phyloP scores from a whole-genome alignment of 148 eudicot species.

The Fagopyrum tataricum region DNA sequence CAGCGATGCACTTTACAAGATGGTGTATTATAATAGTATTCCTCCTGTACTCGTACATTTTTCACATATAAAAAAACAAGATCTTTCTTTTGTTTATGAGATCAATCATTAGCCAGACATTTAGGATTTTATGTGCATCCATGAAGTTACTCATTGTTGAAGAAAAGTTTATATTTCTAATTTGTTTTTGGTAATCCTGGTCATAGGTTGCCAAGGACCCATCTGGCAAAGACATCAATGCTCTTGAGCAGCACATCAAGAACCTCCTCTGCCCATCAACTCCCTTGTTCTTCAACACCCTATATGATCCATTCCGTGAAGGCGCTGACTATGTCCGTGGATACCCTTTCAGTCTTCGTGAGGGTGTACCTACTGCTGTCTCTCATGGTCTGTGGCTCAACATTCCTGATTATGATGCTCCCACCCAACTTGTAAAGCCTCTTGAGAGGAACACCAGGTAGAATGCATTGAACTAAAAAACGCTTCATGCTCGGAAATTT shows the following conservation, averaged over 20 bases:
- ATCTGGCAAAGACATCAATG: conserved; percentile 49
- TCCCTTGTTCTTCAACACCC: conserved; percentile 60
- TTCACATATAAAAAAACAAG: not conserved
- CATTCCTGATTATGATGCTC: conserved; percentile 69
- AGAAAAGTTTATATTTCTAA: not conserved
- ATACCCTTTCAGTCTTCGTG: conserved; percentile 54
- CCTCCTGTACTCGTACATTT: not conserved
- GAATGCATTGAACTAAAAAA: not conserved
- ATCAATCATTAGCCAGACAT: not conserved
- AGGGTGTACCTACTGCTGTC: conserved; percentile 65
- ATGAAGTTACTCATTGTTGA: not conserved
- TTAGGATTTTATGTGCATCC: not conserved
- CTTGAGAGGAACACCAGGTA: conserved; percentile 55
- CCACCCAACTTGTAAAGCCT: conserved; percentile 74
- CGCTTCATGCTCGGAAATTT: not conserved
- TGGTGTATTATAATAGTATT: not conserved
- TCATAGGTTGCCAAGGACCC: conserved; percentile 65
- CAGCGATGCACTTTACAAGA: not conserved
- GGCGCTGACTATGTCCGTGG: conserved; percentile 58
- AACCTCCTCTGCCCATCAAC: conserved; percentile 55
- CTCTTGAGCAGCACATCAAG: conserved; percentile 60
- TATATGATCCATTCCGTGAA: conserved; percentile 52
- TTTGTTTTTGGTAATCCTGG: not conserved
- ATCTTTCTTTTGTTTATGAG: not conserved
- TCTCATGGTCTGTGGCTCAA: conserved; percentile 73